A percentile compares a stretch with the other conserved stretches of the same genome.
Evolutionary conservation across 176 grass and related monocot genomes (phyloP).

Genomic region (Raddia distichophylla): DNA sequence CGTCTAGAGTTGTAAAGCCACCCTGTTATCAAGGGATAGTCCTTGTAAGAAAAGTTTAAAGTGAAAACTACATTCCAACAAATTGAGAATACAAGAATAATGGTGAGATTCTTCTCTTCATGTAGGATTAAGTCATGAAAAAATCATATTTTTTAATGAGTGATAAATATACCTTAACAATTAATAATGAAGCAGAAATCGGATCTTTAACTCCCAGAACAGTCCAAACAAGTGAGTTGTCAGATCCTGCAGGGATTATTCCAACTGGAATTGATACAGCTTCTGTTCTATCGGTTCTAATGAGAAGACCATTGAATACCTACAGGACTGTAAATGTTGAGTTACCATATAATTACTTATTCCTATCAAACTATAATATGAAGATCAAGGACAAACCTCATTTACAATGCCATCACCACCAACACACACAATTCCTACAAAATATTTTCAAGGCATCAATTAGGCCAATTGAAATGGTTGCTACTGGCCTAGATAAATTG

Average conservation of each 20-base stretch:
- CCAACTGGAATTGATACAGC: constrained; percentile 94
- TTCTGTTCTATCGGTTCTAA: constrained; percentile 83
- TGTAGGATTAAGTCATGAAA: constrained; percentile 5
- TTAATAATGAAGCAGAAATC: constrained; percentile 89
- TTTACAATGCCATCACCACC: constrained; percentile 99
- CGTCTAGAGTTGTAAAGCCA: constrained; percentile 73
- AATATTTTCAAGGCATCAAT: constrained; percentile 19
- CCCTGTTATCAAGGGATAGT: constrained; percentile 61
- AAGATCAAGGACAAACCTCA: constrained; percentile 65
- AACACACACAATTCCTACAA: constrained; percentile 89
- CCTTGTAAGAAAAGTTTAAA: constrained; percentile 29
- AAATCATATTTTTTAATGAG: constrained; percentile 11
- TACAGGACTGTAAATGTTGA: constrained; percentile 48
- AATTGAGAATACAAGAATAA: constrained; percentile 20
- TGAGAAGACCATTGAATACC: constrained; percentile 97
- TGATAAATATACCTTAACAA: constrained; percentile 71
- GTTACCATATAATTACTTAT: constrained; percentile 23
- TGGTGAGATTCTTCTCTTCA: constrained; percentile 2
- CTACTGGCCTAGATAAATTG: constrained; percentile 31
- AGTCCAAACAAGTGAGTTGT: constrained; percentile 98
- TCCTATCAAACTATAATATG: constrained; percentile 16
- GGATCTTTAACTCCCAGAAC: constrained; percentile 95
- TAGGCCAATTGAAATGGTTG: constrained; percentile 20
- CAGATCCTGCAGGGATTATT: constrained; percentile 98
- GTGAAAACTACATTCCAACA: constrained; percentile 2